phyloP scores from a whole-genome alignment of 2,329 filamentous ascomycete genomes.

The Calycina marina region DNA sequence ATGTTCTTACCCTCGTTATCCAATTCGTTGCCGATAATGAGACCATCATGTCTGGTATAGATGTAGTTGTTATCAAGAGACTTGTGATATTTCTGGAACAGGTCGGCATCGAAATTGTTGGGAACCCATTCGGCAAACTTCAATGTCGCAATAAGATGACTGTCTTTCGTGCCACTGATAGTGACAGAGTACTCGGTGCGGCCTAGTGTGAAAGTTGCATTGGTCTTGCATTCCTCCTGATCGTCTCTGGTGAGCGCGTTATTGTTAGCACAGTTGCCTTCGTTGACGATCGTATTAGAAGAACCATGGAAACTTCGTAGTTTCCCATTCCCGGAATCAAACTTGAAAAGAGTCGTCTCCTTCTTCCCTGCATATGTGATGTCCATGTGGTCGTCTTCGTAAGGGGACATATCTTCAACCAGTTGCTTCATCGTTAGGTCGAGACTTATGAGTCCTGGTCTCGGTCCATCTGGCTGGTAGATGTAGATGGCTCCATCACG shows the following conservation, averaged over 20 bases:
- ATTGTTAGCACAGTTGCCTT: slow-evolving; percentile 60
- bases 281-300: slow-evolving; percentile 49
- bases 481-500: slow-evolving; percentile 78
- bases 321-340: slow-evolving; percentile 74
- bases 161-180: slow-evolving; percentile 62
- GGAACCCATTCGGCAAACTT: slow-evolving; percentile 91
- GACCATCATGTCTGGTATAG: slow-evolving; percentile 73
- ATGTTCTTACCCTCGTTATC: slow-evolving; percentile 38
- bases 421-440: slow-evolving; percentile 71
- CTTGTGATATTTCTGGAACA: slow-evolving; percentile 65
- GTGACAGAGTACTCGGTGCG: slow-evolving; percentile 80
- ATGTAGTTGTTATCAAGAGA: slow-evolving; percentile 84
- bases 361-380: slow-evolving; percentile 87
- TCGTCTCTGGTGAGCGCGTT: slow-evolving; percentile 36
- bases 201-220: slow-evolving; percentile 68
- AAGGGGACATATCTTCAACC: slow-evolving; percentile 70
- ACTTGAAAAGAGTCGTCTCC: slow-evolving; percentile 74
- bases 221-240: slow-evolving; percentile 63
- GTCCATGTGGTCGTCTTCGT: slow-evolving; percentile 57
- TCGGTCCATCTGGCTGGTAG: slow-evolving; percentile 53
- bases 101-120: slow-evolving; percentile 79
- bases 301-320: slow-evolving; percentile 77
- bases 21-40: slow-evolving; percentile 54
- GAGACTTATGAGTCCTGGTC: slow-evolving; percentile 47
- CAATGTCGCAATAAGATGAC: slow-evolving; percentile 70